A percentile compares a stretch with the other conserved stretches of the same genome.
Conservation (phyloP, 352 stramenopile genomes). For the Globisporangium paroecandrum region DNA sequence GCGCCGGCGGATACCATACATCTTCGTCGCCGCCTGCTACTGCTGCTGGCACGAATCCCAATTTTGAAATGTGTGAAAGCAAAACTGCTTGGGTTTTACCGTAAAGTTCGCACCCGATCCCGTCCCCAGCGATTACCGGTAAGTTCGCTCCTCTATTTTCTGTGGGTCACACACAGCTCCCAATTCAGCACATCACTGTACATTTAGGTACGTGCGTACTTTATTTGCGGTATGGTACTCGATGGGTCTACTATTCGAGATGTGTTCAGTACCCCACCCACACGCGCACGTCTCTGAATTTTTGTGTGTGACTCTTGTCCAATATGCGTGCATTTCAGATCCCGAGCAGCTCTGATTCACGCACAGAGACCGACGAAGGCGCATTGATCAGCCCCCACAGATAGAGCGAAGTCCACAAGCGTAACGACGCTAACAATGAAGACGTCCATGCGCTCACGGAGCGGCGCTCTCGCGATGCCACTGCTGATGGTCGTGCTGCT, state of each 20-base stretch:
- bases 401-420: neutral
- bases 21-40: neutral
- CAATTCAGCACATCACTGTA: neutral
- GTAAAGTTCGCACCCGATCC: neutral
- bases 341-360: neutral
- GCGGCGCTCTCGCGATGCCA: neutral
- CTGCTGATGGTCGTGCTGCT: constrained; percentile 22
- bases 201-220: no score
- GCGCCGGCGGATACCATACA: constrained; percentile 43
- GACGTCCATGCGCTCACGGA: neutral
- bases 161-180: neutral
- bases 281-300: neutral
- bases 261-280: neutral
- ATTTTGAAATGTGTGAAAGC: constrained; percentile 1
- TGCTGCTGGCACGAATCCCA: neutral
- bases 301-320: constrained; percentile 22
- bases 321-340: constrained; percentile 7
- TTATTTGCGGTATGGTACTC: neutral
- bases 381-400: neutral
- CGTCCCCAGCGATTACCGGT: neutral
- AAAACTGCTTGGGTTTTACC: neutral
- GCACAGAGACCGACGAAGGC: no score
- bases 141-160: neutral
- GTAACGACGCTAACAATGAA: neutral
- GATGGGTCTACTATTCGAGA: neutral